Percentiles rank a stretch among this genome's conserved stretches.
These are phyloP conservation scores for Juglanconis sp. DNA, from an alignment of 2,329 filamentous ascomycete species.

Conservation along the genomic window DNA sequence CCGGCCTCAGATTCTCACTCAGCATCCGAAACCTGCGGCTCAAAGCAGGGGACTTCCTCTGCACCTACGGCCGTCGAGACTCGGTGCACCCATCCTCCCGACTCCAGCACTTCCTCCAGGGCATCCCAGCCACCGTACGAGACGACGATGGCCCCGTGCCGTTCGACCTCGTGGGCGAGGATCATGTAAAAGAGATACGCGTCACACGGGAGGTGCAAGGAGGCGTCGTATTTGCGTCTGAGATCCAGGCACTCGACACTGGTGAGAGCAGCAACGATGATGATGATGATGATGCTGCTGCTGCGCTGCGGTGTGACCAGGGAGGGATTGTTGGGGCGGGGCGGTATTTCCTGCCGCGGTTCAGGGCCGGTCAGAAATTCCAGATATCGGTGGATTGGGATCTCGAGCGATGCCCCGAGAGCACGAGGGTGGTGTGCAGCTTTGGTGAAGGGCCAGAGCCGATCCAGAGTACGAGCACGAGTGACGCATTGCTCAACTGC, in stretches of 20 bases:
- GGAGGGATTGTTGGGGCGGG: neutral
- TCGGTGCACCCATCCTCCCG: neutral
- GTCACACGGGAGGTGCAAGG: neutral
- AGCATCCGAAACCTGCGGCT: neutral
- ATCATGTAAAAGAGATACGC: neutral
- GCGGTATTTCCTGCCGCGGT: constrained; percentile 4
- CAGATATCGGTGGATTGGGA: constrained; percentile 20
- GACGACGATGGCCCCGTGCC: neutral
- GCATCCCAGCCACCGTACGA: neutral
- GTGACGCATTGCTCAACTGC: constrained; percentile 20
- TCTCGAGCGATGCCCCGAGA: constrained; percentile 17
- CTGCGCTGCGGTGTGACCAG: neutral
- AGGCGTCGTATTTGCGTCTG: neutral
- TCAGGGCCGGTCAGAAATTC: neutral
- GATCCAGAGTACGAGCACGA: constrained; percentile 16
- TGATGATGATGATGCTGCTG: neutral
- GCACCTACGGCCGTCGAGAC: neutral
- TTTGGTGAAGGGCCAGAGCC: constrained; percentile 23
- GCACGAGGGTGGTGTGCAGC: constrained; percentile 23
- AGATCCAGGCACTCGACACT: neutral
- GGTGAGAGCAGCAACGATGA: neutral
- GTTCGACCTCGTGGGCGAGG: neutral
- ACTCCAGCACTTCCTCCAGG: neutral
- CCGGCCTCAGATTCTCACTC: neutral
- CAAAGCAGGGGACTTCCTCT: neutral